Evolutionary conservation across 345 rosid species (phyloP).

Genomic region (Sapria himalayana): DNA sequence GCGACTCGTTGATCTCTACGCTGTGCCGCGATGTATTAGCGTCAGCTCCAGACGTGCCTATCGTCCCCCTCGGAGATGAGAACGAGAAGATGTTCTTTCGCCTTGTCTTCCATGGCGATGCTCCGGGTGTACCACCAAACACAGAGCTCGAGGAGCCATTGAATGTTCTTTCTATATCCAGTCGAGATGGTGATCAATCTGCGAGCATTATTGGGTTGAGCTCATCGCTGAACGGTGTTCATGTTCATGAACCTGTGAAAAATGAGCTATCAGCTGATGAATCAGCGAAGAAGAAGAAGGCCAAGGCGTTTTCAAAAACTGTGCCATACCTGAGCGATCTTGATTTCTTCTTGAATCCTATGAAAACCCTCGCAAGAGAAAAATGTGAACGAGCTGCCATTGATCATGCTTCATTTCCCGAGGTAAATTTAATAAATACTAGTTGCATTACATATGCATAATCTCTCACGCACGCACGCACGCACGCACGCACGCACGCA

Average conservation of each 20-base stretch:
- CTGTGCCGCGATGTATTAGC: constrained; percentile 13
- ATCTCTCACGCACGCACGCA: too few species aligned
- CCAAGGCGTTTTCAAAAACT: constrained; percentile 31
- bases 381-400: constrained; percentile 14
- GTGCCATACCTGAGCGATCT: constrained; percentile 63
- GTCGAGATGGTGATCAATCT: constrained; percentile 10
- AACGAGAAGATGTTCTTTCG: constrained; percentile 26
- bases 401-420: constrained; percentile 10
- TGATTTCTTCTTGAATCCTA: constrained; percentile 72
- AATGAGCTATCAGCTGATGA: constrained; percentile 14
- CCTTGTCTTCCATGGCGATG: constrained; percentile 33
- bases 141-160: constrained; percentile 20
- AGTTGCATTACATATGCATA: not conserved
- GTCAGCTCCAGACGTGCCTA: constrained; percentile 19
- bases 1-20: constrained; percentile 13
- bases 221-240: constrained; percentile 9
- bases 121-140: constrained; percentile 11
- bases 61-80: too few species aligned
- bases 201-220: constrained; percentile 13
- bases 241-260: constrained; percentile 16
- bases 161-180: constrained; percentile 10
- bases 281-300: constrained; percentile 23
- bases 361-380: constrained; percentile 20
- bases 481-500: too few species aligned
- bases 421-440: constrained; percentile 11